Percentiles rank a stretch among this genome's conserved stretches.
Conservation (phyloP, 2,329 filamentous ascomycete species). For the Venturia effusa region DNA sequence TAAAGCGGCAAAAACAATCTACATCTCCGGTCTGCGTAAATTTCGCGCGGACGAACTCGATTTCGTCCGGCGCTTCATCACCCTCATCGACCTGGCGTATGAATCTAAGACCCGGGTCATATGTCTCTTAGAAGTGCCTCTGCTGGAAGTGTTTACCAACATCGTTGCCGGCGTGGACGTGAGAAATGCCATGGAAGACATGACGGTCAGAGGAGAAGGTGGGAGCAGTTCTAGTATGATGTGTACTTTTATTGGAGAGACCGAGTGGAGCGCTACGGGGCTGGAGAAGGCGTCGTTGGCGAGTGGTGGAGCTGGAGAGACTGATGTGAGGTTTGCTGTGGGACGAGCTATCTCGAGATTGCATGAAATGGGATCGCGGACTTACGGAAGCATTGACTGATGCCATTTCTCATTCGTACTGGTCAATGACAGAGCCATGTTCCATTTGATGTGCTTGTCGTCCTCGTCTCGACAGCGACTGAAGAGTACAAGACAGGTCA, state of each 20-base stretch:
- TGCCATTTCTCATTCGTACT: too few species aligned
- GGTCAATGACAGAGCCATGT: too few species aligned
- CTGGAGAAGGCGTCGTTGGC: slow-evolving; percentile 18
- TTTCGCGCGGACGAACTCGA: slow-evolving; percentile 85
- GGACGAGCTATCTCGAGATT: slow-evolving; percentile 19
- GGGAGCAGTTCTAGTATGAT: slow-evolving; percentile 20
- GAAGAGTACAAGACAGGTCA: too few species aligned
- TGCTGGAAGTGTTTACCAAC: slow-evolving; percentile 17
- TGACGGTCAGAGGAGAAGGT: slow-evolving; percentile 18
- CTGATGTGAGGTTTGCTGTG: slow-evolving; percentile 20
- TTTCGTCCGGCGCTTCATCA: slow-evolving; percentile 86
- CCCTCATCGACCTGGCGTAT: slow-evolving; percentile 93
- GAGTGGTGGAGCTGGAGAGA: slow-evolving; percentile 20
- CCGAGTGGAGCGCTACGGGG: slow-evolving; percentile 20
- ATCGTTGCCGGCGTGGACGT: slow-evolving; percentile 15
- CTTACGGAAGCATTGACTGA: background rate
- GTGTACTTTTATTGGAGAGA: slow-evolving; percentile 20
- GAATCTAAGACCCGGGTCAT: slow-evolving; percentile 37
- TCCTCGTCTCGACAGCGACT: too few species aligned
- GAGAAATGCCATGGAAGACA: slow-evolving; percentile 12
- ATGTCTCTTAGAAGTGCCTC: slow-evolving; percentile 16
- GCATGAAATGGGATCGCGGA: slow-evolving; percentile 19
- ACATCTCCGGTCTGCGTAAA: slow-evolving; percentile 80
- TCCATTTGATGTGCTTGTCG: too few species aligned
- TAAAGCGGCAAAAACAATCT: slow-evolving; percentile 80